phyloP scores from a whole-genome alignment of 2,329 filamentous ascomycete species.

The Fonsecaea erecta region DNA sequence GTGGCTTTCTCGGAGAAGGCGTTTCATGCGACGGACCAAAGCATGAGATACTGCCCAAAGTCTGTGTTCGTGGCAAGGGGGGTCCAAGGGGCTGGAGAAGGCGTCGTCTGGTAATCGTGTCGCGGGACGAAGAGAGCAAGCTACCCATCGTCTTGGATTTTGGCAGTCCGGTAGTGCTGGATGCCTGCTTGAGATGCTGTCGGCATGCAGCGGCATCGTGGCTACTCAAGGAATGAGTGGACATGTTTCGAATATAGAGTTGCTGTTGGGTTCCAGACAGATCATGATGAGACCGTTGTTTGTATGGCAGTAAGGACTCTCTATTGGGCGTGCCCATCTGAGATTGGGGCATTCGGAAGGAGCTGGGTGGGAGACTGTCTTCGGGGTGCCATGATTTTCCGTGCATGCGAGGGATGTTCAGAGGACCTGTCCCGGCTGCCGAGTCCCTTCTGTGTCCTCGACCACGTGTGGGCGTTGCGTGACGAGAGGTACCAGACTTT shows the following conservation, averaged over 20 bases:
- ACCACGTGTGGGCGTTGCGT: slow-evolving; percentile 18
- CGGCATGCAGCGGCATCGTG: neutral
- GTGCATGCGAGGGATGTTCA: slow-evolving; percentile 1
- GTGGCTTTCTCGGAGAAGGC: slow-evolving; percentile 29
- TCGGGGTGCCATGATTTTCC: slow-evolving; percentile 24
- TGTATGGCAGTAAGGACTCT: slow-evolving; percentile 21
- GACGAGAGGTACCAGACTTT: slow-evolving; percentile 25
- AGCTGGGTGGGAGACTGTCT: slow-evolving; percentile 15
- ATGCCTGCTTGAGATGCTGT: slow-evolving; percentile 7
- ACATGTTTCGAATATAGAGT: slow-evolving; percentile 21
- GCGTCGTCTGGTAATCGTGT: slow-evolving; percentile 26
- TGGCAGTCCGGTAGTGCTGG: slow-evolving; percentile 14
- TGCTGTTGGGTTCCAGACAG: slow-evolving; percentile 26
- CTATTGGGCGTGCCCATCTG: slow-evolving; percentile 4
- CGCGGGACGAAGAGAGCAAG: slow-evolving; percentile 18
- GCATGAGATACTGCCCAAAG: slow-evolving; percentile 33
- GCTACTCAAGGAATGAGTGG: slow-evolving; percentile 16
- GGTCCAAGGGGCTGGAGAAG: slow-evolving; percentile 33
- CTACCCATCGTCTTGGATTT: slow-evolving; percentile 30
- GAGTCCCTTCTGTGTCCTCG: slow-evolving; percentile 2
- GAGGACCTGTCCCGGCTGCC: neutral
- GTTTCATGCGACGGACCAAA: slow-evolving; percentile 19
- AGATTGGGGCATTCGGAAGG: slow-evolving; percentile 11
- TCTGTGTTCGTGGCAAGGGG: slow-evolving; percentile 33
- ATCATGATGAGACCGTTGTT: slow-evolving; percentile 18